Evolutionary conservation across 306 rosid genomes (phyloP).

Genomic region (Cyamopsis tetragonoloba): DNA sequence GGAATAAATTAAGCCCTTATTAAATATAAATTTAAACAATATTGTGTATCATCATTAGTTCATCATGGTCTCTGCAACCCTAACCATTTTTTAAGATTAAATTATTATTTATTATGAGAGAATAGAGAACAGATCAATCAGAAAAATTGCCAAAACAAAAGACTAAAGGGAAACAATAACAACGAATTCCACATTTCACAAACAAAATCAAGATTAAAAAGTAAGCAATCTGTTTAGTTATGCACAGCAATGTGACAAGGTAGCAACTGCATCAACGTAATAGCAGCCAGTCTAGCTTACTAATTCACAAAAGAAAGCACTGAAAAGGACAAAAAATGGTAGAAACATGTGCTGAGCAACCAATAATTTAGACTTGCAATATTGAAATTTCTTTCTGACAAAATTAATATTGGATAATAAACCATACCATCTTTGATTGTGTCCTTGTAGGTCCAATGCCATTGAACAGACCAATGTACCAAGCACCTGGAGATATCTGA

Average conservation of each 20-base stretch:
- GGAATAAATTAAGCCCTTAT: background rate
- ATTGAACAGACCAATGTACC: slow-evolving; percentile 93
- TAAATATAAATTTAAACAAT: background rate
- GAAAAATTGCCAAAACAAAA: background rate
- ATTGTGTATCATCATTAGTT: background rate
- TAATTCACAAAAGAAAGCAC: background rate
- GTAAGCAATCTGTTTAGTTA: background rate
- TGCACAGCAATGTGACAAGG: background rate
- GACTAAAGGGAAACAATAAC: background rate
- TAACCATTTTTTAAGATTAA: too few species aligned
- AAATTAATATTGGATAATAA: slow-evolving; percentile 10
- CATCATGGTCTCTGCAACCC: background rate
- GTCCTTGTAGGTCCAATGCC: slow-evolving; percentile 86
- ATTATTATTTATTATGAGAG: too few species aligned
- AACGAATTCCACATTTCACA: background rate
- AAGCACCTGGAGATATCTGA: slow-evolving; percentile 94
- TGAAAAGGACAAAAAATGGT: background rate
- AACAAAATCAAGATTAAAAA: background rate
- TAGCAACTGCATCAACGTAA: background rate
- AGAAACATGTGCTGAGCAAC: background rate
- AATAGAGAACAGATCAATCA: background rate
- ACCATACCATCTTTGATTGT: slow-evolving; percentile 85
- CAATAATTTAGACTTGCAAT: too few species aligned
- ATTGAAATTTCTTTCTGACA: background rate
- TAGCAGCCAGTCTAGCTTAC: background rate